phyloP scores from a whole-genome alignment of 805 yeast genomes.

The Barnettozyma wickerhamii region DNA sequence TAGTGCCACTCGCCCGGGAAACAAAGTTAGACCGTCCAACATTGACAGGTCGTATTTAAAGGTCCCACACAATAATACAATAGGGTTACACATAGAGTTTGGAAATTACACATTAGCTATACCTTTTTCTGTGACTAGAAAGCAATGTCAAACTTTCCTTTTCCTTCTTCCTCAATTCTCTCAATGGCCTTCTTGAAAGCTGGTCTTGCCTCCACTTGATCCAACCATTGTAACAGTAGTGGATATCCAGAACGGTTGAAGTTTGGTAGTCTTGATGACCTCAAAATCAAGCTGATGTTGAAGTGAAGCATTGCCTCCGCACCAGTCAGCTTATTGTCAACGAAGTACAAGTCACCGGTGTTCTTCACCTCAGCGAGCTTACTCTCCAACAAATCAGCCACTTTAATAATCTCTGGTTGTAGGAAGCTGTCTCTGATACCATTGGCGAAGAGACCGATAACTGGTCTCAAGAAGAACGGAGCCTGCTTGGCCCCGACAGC shows the following conservation, averaged over 20 bases:
- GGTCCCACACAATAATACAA: no score
- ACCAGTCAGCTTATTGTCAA: constrained; percentile 44
- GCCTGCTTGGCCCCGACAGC: constrained; percentile 36
- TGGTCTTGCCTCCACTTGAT: constrained; percentile 21
- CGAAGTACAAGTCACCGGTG: constrained; percentile 31
- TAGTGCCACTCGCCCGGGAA: no score
- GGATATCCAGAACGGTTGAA: constrained; percentile 24
- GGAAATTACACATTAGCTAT: no score
- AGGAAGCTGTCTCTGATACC: constrained; percentile 47
- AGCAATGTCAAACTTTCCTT: constrained; percentile 1
- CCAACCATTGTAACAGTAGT: constrained; percentile 24
- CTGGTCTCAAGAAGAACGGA: constrained; percentile 44
- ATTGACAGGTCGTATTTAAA: no score
- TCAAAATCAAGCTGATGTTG: constrained; percentile 25
- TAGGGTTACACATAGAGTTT: no score
- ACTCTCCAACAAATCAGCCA: constrained; percentile 38
- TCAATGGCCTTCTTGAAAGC: constrained; percentile 44
- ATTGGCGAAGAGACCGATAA: constrained; percentile 40
- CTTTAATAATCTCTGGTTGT: constrained; percentile 38
- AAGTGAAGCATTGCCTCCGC: constrained; percentile 54
- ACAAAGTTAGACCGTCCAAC: no score
- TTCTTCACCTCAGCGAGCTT: constrained; percentile 20
- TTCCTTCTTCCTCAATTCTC: constrained; percentile 4
- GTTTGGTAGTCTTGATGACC: constrained; percentile 17
- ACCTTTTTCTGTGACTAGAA: no score